These are phyloP conservation scores for Veloboletus limbatus DNA, from an alignment of 1,284 basidiomycete genomes.

Conservation along the genomic window DNA sequence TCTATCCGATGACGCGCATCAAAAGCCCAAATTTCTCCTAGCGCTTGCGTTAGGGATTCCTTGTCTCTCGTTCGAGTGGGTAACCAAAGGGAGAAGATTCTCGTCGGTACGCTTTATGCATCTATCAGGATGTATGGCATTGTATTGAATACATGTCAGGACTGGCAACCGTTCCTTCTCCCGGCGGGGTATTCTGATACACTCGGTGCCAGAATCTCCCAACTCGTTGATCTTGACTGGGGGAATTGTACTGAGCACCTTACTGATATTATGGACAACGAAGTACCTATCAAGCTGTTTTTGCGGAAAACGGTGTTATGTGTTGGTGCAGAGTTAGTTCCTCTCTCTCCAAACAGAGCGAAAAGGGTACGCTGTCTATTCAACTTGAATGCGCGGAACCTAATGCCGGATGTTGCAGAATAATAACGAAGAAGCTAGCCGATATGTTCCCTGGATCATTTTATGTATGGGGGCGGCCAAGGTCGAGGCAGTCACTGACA, in stretches of 20 bases:
- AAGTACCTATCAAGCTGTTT: constrained; percentile 57
- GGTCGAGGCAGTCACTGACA: constrained; percentile 54
- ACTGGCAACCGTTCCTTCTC: constrained; percentile 67
- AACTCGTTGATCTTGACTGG: constrained; percentile 72
- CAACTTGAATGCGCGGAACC: not conserved
- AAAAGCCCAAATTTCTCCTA: constrained; percentile 77
- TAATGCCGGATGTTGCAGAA: constrained; percentile 16
- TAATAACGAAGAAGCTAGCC: constrained; percentile 28
- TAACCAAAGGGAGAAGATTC: constrained; percentile 39
- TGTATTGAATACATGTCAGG: constrained; percentile 26
- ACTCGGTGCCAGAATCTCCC: constrained; percentile 55
- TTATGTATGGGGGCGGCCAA: constrained; percentile 69
- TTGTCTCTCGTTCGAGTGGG: constrained; percentile 67
- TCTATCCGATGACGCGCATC: constrained; percentile 58
- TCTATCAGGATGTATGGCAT: not conserved
- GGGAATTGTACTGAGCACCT: constrained; percentile 55
- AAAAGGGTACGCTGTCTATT: constrained; percentile 34
- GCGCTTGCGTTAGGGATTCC: constrained; percentile 86
- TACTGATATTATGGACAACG: constrained; percentile 52
- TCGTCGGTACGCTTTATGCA: constrained; percentile 25
- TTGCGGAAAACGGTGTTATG: constrained; percentile 51
- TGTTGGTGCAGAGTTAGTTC: constrained; percentile 54
- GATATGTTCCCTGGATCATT: constrained; percentile 53
- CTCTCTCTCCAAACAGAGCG: constrained; percentile 35
- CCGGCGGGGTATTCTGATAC: constrained; percentile 62